These are phyloP conservation scores for Cephalotrichum gorgonifer DNA, from an alignment of 2,329 filamentous ascomycete genomes.

Conservation along the genomic window DNA sequence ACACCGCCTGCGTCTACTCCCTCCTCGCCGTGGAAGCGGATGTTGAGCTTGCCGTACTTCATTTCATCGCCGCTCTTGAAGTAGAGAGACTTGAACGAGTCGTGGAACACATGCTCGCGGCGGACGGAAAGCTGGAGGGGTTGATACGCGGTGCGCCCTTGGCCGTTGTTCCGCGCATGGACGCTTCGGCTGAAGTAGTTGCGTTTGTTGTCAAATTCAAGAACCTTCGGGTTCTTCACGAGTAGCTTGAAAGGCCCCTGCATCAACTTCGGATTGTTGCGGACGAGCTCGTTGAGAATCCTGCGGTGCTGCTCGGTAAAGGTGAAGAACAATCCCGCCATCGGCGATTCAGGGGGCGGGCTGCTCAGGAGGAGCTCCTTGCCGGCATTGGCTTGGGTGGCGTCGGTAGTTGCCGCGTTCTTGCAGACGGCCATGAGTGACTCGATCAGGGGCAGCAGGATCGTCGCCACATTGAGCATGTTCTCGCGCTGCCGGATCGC, in stretches of 20 bases:
- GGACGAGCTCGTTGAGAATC: conserved; percentile 93
- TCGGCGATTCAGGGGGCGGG: conserved; percentile 64
- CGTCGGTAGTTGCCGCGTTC: conserved; percentile 75
- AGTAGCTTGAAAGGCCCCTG: conserved; percentile 92
- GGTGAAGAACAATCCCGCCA: conserved; percentile 88
- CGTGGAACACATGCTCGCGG: conserved; percentile 91
- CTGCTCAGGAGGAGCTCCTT: conserved; percentile 68
- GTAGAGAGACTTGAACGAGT: conserved; percentile 96
- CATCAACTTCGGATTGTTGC: conserved; percentile 96
- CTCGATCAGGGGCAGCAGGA: conserved; percentile 87
- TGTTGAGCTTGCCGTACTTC: conserved; percentile 97
- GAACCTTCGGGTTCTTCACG: conserved; percentile 96
- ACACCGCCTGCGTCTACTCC: conserved; percentile 97
- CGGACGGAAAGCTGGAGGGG: conserved; percentile 78
- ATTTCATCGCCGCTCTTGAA: conserved; percentile 96
- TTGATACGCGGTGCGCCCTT: conserved; percentile 60
- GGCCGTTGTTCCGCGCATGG: conserved; percentile 58
- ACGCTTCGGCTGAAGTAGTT: conserved; percentile 97
- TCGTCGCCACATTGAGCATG: conserved; percentile 95
- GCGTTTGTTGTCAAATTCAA: conserved; percentile 99
- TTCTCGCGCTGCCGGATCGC: conserved; percentile 87
- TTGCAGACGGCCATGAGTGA: conserved; percentile 99
- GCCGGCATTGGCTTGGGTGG: conserved; percentile 48
- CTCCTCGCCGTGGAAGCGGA: conserved; percentile 94
- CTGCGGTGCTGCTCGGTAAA: conserved; percentile 98